Evolutionary conservation across 441 rosid species (phyloP), one percentile per base, ranked within the genome.

Genomic region (Eruca vesicaria): DNA sequence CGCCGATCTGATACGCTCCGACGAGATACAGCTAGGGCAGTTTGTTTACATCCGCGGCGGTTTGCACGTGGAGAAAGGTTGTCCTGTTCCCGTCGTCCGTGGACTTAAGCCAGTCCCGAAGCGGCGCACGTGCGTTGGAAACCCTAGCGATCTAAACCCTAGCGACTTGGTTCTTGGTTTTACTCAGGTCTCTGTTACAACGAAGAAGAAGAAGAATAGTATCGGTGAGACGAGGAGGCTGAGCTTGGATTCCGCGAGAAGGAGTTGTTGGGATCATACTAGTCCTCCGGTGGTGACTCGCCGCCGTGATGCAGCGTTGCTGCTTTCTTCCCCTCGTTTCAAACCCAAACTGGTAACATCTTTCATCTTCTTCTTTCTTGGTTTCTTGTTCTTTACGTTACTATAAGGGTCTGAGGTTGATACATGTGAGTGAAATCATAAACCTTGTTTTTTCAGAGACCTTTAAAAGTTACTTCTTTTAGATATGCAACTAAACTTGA

Each of bases 21-120:
- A 86, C 68, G 76, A 84, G 56, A 77, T 84, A 43, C 88, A 82
- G 77, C 35, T 84, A 32, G 90, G 86, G 0, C 90, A 84, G 75
- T 83, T 86, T 10, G 80, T 84, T 26, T 86, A 82, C 66, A 78
- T 86, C 3, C 68, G 78, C 0, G 75, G 82, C 3, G 81, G 81
- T 53, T 55, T 78, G 12, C 74, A 78, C n/a, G 26, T 83, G 7
- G 86, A 84, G 72, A 31, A 72, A 12, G 83, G 86, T 0, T 83
- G 82, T 3, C 82, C 84, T 14, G 85, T 84, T 53, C 90, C 86
- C 1, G 78, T 84, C 3, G 69, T 86, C 58, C 78, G 81, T 14
- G 90, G 90, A 10, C 59, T 86, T 66, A 84, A 83, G 50, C 85
- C 85, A 1, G 71, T 84, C 0, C 83, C 86, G 3, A 84, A 72